These are phyloP conservation scores for Suhomyces bribrorum DNA, from an alignment of 1,139 yeast species.

Conservation along the genomic window DNA sequence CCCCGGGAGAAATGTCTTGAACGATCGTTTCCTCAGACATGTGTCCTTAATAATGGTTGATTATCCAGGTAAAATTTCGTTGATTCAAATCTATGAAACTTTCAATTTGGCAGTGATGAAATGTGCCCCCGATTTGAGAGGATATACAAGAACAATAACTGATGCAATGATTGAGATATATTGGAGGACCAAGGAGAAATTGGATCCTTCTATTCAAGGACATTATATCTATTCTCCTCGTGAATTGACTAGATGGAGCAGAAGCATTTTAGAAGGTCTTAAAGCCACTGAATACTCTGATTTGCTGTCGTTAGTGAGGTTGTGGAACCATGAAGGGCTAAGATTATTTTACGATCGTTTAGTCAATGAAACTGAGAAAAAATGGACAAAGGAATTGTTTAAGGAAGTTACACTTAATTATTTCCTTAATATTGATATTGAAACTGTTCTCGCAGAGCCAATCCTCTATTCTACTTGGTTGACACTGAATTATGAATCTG, in stretches of 20 bases:
- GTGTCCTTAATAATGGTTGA: constrained; percentile 71
- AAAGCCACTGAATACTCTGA: constrained; percentile 35
- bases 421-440: constrained; percentile 52
- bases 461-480: constrained; percentile 76
- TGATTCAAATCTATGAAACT: constrained; percentile 65
- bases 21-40: constrained; percentile 70
- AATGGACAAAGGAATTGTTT: constrained; percentile 54
- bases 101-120: constrained; percentile 62
- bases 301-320: constrained; percentile 51
- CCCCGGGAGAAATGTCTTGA: constrained; percentile 65
- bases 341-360: constrained; percentile 77
- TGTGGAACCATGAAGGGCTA: constrained; percentile 84
- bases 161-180: constrained; percentile 71
- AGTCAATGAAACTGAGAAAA: constrained; percentile 47
- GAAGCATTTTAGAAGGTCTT: constrained; percentile 70
- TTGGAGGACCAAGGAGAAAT: constrained; percentile 38
- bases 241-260: constrained; percentile 85
- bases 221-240: constrained; percentile 88
- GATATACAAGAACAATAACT: constrained; percentile 55
- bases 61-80: constrained; percentile 69
- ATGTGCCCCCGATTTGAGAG: constrained; percentile 61
- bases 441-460: constrained; percentile 45
- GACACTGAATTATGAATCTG: constrained; percentile 61
- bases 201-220: constrained; percentile 37
- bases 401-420: constrained; percentile 30